A percentile compares a stretch with the other conserved stretches of the same genome.
phyloP scores from a whole-genome alignment of 78 protist species.

The Protostelium mycophagum region DNA sequence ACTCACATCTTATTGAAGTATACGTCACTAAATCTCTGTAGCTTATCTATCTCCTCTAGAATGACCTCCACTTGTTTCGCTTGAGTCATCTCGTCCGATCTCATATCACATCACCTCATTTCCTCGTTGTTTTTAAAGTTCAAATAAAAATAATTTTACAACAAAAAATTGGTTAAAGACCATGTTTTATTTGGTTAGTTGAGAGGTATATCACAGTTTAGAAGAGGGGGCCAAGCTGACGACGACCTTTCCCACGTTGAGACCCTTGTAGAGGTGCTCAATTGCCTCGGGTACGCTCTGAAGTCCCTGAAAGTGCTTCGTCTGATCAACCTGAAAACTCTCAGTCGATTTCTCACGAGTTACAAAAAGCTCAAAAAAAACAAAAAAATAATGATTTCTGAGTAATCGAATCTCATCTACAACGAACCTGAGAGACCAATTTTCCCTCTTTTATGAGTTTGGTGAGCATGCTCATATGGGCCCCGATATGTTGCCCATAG shows the following conservation, averaged over 20 bases:
- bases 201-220: too few species aligned
- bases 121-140: too few species aligned
- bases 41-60: neutral
- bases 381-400: neutral
- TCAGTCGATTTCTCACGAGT: neutral
- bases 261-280: conserved; percentile 28
- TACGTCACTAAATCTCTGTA: neutral
- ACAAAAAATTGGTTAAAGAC: too few species aligned
- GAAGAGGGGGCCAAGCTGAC: too few species aligned
- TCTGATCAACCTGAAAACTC: neutral
- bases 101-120: too few species aligned
- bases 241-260: conserved; percentile 3
- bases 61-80: neutral
- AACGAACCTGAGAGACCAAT: neutral
- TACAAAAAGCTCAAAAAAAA: too few species aligned
- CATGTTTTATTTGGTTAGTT: too few species aligned
- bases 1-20: neutral
- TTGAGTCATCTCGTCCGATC: too few species aligned
- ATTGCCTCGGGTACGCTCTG: conserved; percentile 11
- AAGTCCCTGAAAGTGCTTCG: neutral
- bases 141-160: too few species aligned
- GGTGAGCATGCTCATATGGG: neutral
- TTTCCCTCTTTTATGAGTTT: neutral
- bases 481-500: neutral
- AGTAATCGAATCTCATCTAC: too few species aligned